Evolutionary conservation across 495 filamentous ascomycete species (phyloP), one percentile per base, ranked within the genome.

Genomic region (Gamarada debralockiae): DNA sequence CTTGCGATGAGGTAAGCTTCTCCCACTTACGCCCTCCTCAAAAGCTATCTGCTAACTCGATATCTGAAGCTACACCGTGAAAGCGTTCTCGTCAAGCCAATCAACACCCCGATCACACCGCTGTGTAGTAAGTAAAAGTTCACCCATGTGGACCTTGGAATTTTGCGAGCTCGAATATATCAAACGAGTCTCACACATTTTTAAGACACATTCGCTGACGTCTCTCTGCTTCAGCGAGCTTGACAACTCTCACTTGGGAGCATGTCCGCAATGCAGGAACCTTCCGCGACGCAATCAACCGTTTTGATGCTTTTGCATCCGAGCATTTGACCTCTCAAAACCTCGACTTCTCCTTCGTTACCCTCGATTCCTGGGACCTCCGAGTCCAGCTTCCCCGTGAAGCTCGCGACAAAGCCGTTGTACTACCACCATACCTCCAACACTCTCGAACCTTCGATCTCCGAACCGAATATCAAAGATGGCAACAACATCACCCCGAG

Each of bases 191-290:
- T n/a, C n/a, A n/a, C 34, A 8, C 45, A 25, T 43, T 37, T 4
- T 21, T 6, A 22, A 12, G 48, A 18, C 15, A 25, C 18, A 34
- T 18, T 20, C 37, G 53, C 59, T 62, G 31, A 61, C 40, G 13
- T 55, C 14, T 31, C 39, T 45, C 15, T 47, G 7, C 41, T 53
- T 20, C 46, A 63, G 92, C 93, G 69, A 97, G 92, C 72, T 78
- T 98, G 69, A 98, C 93, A 22, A 98, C 93, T 52, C 76, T 98
- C 59, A 97, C 93, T 34, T 97, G 95, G 95, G 93, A 98, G 70
- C 91, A 98, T 71, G 95, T 97, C 62, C 87, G 95, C 63, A 90
- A 89, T 55, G 92, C 95, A 60, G 93, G 93, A 46, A 89, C 90
- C 48, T 98, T 98, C 79, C 84, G 92, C 53, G 93, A 97, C 73